These are phyloP conservation scores for Ichthyophthirius multifiliis DNA, from an alignment of 169 alveolate species.

Conservation along the genomic window DNA sequence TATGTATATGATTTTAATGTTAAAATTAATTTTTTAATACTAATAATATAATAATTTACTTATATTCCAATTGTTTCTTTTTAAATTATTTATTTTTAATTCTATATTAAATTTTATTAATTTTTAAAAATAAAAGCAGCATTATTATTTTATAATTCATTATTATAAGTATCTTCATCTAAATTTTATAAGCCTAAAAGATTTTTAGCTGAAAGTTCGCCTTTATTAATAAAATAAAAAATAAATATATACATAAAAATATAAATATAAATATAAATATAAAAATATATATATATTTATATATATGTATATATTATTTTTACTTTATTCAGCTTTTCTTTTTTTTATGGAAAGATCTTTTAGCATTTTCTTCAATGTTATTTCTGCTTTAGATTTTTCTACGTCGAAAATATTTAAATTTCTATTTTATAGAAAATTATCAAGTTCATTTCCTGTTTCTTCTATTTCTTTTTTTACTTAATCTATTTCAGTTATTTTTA, in stretches of 20 bases:
- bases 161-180: neutral
- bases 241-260: neutral
- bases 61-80: neutral
- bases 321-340: neutral
- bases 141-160: neutral
- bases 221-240: too few relatives aligned
- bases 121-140: neutral
- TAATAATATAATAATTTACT: neutral
- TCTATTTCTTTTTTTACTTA: slow-evolving; percentile 7
- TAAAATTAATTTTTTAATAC: too few relatives aligned
- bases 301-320: too few relatives aligned
- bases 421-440: slow-evolving; percentile 10
- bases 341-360: slow-evolving; percentile 21
- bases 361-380: slow-evolving; percentile 4
- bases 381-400: slow-evolving; percentile 28
- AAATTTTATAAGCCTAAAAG: too few relatives aligned
- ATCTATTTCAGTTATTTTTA: slow-evolving; percentile 5
- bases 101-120: neutral
- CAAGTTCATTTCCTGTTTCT: neutral
- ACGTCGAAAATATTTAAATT: slow-evolving; percentile 3
- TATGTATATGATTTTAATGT: neutral
- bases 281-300: neutral
- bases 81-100: neutral
- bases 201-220: too few relatives aligned
- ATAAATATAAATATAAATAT: neutral